Evolutionary conservation across 495 filamentous ascomycete genomes (phyloP).

Genomic region (Tirmania nivea): DNA sequence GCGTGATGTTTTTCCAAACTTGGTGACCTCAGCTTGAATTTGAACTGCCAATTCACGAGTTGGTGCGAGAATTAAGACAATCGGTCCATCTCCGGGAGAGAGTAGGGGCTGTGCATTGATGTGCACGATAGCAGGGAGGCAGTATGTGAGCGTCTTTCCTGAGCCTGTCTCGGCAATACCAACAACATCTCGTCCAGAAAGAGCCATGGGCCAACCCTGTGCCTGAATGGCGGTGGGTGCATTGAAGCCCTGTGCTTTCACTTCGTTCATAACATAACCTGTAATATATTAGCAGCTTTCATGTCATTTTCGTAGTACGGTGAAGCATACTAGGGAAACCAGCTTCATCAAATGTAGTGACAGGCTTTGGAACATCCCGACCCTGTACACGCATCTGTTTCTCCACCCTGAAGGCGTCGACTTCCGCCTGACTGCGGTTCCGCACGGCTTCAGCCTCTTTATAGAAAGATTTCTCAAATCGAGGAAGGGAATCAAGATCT

Average conservation of each 20-base stretch:
- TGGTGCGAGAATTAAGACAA: slow-evolving; percentile 83
- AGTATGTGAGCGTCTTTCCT: slow-evolving; percentile 97
- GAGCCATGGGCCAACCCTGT: slow-evolving; percentile 97
- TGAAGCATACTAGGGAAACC: slow-evolving; percentile 45
- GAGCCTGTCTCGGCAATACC: slow-evolving; percentile 99
- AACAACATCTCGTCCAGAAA: slow-evolving; percentile 93
- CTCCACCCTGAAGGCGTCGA: slow-evolving; percentile 65
- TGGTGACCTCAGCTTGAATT: slow-evolving; percentile 85
- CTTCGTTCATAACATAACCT: slow-evolving; percentile 88
- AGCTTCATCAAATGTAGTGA: slow-evolving; percentile 92
- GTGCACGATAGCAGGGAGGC: slow-evolving; percentile 93
- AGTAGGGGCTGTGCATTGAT: slow-evolving; percentile 98
- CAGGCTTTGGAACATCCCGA: slow-evolving; percentile 62
- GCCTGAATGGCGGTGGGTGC: slow-evolving; percentile 90
- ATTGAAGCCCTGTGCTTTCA: slow-evolving; percentile 89
- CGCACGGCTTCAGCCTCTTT: slow-evolving; percentile 70
- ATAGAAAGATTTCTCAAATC: slow-evolving; percentile 99
- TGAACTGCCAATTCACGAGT: slow-evolving; percentile 96
- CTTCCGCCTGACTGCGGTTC: slow-evolving; percentile 49
- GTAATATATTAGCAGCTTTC: background rate
- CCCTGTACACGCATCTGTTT: slow-evolving; percentile 64
- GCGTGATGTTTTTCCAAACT: slow-evolving; percentile 92
- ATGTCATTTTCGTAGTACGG: background rate
- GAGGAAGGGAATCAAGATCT: slow-evolving; percentile 65
- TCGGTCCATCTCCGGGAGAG: slow-evolving; percentile 89